Evolutionary conservation across 1,284 basidiomycete species (phyloP), one percentile per base, ranked within the genome.

Genomic region (Cutaneotrichosporon mucoides): DNA sequence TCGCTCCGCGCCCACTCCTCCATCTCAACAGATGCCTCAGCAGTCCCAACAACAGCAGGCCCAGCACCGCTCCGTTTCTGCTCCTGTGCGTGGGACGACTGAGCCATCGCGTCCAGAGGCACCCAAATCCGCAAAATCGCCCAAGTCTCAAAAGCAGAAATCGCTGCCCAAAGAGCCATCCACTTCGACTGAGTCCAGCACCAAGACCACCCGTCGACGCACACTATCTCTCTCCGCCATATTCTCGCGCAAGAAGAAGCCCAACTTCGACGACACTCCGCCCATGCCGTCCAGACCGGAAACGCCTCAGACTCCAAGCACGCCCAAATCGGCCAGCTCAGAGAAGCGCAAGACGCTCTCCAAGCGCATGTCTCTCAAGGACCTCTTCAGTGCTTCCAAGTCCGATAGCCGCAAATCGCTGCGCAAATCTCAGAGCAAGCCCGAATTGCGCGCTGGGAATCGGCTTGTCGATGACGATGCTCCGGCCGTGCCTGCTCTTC

Each of bases 401-500:
- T 24, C 13, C 15, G 10, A 42, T 5, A n/a, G 33, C 24, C 15
- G 13, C 56, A 64, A 57, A 57, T 24, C 37, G 5, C 45, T 64
- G 12, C 59, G 59, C 42, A 53, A 54, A 12, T 44, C 55, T 8
- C 46, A 61, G 57, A 61, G 59, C 59, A 64, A 64, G 52, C 62
- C 62, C 3, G 57, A 64, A 34, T 48, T 64, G 3, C 41, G 36
- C 13, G 16, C 42, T 41, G 49, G 49, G 37, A 43, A 57, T 44
- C 16, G 47, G 37, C 52, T 59, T 40, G 46, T 44, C 10, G 24
- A 41, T 15, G 46, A 54, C 36, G 53, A 55, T 37, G 53, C 53
- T 16, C 53, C 53, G 13, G 52, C 57, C 15, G 57, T 59, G 46
- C 57, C 57, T 7, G 36, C 52, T 13, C 46, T 59, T 8, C 57